Conservation (phyloP, 108 stramenopile species). For the Skeletonema potamos region DNA sequence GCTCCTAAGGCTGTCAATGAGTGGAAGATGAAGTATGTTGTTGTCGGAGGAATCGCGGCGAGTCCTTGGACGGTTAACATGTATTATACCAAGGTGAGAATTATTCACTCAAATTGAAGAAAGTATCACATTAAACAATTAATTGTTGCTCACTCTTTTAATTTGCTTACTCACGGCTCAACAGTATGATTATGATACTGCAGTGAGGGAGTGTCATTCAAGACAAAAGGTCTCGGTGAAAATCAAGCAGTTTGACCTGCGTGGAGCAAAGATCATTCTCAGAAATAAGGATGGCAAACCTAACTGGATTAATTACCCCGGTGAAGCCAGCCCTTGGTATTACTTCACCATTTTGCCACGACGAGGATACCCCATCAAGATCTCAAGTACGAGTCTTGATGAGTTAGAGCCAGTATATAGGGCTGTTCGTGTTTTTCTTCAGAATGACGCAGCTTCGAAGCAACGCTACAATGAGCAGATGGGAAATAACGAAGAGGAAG, state of each 20-base stretch:
- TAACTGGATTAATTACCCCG: constrained; percentile 15
- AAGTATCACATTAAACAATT: neutral
- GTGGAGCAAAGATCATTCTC: constrained; percentile 19
- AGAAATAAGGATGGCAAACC: constrained; percentile 18
- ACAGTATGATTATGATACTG: constrained; percentile 40
- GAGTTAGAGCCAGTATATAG: constrained; percentile 33
- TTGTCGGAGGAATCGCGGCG: constrained; percentile 40
- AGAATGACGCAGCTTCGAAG: constrained; percentile 22
- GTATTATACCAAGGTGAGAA: constrained; percentile 37
- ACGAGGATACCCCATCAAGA: constrained; percentile 41
- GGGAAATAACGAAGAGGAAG: neutral
- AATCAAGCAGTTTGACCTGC: constrained; percentile 47
- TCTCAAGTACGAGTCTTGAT: constrained; percentile 10
- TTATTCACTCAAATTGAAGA: neutral
- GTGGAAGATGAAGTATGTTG: constrained; percentile 51
- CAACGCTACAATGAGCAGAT: neutral
- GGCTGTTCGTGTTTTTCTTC: constrained; percentile 11
- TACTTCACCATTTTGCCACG: constrained; percentile 25
- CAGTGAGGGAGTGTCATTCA: constrained; percentile 36
- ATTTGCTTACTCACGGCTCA: neutral
- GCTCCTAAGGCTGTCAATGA: constrained; percentile 15
- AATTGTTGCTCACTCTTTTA: neutral
- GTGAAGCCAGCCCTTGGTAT: constrained; percentile 14
- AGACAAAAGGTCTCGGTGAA: constrained; percentile 29
- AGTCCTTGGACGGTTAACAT: constrained; percentile 37